Conservation (phyloP, 106 monocot genomes). For the Dendrobium officinale region DNA sequence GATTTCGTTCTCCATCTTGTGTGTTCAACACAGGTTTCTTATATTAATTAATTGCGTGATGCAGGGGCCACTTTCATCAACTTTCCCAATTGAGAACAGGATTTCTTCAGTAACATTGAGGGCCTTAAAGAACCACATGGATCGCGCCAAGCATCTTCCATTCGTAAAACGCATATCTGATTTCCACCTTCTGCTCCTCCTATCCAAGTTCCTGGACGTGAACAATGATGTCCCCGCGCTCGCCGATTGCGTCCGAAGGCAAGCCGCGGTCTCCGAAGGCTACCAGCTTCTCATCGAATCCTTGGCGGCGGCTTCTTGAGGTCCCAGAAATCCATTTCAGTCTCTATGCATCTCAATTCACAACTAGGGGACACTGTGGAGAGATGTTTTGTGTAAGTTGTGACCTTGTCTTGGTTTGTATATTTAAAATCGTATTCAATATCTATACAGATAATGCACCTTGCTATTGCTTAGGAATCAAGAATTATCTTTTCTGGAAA, state of each 20-base stretch:
- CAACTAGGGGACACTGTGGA: not conserved
- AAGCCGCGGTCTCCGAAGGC: slow-evolving; percentile 65
- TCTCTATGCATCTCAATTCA: too few relatives aligned
- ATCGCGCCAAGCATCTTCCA: slow-evolving; percentile 44
- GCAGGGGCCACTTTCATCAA: slow-evolving; percentile 68
- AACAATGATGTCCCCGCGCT: slow-evolving; percentile 71
- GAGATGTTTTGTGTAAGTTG: not conserved
- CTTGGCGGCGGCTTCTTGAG: slow-evolving; percentile 45
- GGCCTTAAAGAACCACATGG: slow-evolving; percentile 68
- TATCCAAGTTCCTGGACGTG: slow-evolving; percentile 54
- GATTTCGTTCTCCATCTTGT: not conserved
- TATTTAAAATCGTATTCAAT: not conserved
- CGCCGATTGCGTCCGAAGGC: slow-evolving; percentile 51
- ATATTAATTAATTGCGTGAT: not conserved
- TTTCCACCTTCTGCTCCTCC: slow-evolving; percentile 75
- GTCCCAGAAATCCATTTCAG: not conserved
- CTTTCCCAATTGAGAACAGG: slow-evolving; percentile 84
- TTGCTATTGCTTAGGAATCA: not conserved
- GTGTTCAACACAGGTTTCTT: not conserved
- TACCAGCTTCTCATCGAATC: slow-evolving; percentile 84
- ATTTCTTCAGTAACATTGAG: slow-evolving; percentile 45
- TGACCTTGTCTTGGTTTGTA: not conserved
- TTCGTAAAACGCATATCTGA: slow-evolving; percentile 86
- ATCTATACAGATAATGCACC: not conserved
- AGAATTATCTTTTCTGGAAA: not conserved